Conservation (phyloP, 768 basidiomycete genomes). For the Pseudohyphozyma bogoriensis region DNA sequence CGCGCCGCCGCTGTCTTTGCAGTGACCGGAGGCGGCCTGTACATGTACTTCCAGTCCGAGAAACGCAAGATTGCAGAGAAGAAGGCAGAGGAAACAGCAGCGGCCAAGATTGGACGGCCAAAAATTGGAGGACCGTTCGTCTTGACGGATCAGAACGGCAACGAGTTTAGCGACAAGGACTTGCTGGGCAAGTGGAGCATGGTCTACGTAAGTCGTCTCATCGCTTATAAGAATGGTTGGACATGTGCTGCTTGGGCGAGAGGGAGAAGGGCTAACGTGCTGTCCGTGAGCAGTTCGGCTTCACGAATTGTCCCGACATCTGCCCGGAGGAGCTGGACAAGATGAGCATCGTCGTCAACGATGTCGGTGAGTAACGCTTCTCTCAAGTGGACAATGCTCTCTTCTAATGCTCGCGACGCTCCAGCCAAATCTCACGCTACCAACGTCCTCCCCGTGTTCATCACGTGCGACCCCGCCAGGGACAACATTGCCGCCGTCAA, state of each 20-base stretch:
- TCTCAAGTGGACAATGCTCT: background rate
- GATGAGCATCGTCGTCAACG: conserved; percentile 63
- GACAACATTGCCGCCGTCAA: conserved; percentile 51
- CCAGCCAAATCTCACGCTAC: conserved; percentile 41
- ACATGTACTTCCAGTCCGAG: conserved; percentile 78
- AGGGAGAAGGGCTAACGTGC: background rate
- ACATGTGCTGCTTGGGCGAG: background rate
- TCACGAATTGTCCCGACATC: conserved; percentile 98
- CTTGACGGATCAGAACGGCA: conserved; percentile 56
- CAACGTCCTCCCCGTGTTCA: conserved; percentile 79
- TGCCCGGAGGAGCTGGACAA: conserved; percentile 98
- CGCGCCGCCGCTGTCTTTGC: conserved; percentile 72
- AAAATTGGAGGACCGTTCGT: conserved; percentile 84
- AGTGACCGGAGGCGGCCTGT: conserved; percentile 68
- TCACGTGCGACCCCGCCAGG: conserved; percentile 91
- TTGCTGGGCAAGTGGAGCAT: conserved; percentile 79
- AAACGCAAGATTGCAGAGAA: conserved; percentile 67
- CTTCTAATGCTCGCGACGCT: background rate
- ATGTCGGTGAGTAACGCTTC: conserved; percentile 51
- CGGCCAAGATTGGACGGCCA: conserved; percentile 68
- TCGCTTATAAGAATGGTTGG: too few relatives aligned
- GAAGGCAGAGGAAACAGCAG: conserved; percentile 64
- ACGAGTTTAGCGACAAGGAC: conserved; percentile 69
- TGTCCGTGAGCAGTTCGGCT: conserved; percentile 62
- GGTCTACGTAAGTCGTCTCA: conserved; percentile 37